phyloP scores from a whole-genome alignment of 495 filamentous ascomycete species.

The Margaritispora aquatica region DNA sequence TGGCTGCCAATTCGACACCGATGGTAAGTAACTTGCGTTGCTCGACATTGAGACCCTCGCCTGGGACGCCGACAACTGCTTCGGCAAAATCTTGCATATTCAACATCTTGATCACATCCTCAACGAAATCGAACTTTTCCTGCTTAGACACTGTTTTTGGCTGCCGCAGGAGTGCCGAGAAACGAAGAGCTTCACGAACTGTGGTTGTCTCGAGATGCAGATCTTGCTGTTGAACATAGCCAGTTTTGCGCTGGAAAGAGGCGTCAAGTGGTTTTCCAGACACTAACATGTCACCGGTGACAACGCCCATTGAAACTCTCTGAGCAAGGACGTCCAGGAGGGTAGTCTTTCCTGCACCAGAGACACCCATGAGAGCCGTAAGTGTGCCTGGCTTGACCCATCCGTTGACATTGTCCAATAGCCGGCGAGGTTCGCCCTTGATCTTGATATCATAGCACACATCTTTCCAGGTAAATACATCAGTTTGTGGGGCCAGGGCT shows the following conservation, averaged over 20 bases:
- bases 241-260: slow-evolving; percentile 89
- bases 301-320: slow-evolving; percentile 79
- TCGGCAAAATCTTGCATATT: slow-evolving; percentile 87
- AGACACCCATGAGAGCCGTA: slow-evolving; percentile 82
- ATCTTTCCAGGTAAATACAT: slow-evolving; percentile 80
- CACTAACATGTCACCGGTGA: slow-evolving; percentile 80
- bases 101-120: slow-evolving; percentile 84
- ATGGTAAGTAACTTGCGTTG: slow-evolving; percentile 87
- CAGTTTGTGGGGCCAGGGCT: slow-evolving; percentile 53
- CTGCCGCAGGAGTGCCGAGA: slow-evolving; percentile 80
- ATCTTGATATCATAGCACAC: slow-evolving; percentile 88
- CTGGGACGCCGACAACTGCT: slow-evolving; percentile 79
- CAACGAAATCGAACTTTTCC: slow-evolving; percentile 82
- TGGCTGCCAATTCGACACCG: slow-evolving; percentile 86
- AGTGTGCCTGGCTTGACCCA: slow-evolving; percentile 90
- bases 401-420: slow-evolving; percentile 78
- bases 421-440: slow-evolving; percentile 64
- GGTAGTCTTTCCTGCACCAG: slow-evolving; percentile 69
- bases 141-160: slow-evolving; percentile 57
- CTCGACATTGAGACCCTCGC: slow-evolving; percentile 89
- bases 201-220: slow-evolving; percentile 82
- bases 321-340: slow-evolving; percentile 68
- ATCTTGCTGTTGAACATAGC: slow-evolving; percentile 95
- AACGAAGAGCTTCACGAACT: slow-evolving; percentile 77
- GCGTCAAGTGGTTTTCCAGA: slow-evolving; percentile 68